Conservation (phyloP, 495 filamentous ascomycete species). For the Hypoxylon lenormandii region DNA sequence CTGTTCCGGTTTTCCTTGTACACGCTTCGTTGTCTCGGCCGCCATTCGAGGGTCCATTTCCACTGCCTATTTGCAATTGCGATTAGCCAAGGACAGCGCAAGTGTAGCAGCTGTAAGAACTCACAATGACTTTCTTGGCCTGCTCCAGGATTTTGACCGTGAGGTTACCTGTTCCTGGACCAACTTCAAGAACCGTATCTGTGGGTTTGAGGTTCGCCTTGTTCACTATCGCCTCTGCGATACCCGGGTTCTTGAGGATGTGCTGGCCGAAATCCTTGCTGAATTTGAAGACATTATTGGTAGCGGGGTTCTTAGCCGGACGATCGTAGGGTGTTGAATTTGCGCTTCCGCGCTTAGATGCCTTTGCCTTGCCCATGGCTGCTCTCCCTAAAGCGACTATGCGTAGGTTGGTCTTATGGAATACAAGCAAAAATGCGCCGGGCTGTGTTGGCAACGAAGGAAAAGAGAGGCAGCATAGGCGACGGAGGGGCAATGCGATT, state of each 20-base stretch:
- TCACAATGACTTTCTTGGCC: conserved; percentile 83
- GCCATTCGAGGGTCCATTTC: conserved; percentile 98
- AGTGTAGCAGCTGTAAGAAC: not conserved
- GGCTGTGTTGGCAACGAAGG: conserved; percentile 7
- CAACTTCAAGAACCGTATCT: conserved; percentile 71
- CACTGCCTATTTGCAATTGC: conserved; percentile 57
- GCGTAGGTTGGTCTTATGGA: too few species aligned
- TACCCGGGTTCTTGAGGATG: conserved; percentile 93
- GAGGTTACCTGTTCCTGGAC: conserved; percentile 82
- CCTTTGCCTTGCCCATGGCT: conserved; percentile 71
- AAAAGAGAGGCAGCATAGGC: conserved; percentile 6
- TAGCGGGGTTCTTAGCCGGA: conserved; percentile 54
- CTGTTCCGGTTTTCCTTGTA: conserved; percentile 83
- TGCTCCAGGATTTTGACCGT: conserved; percentile 89
- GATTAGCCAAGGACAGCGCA: conserved; percentile 10
- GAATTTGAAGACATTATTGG: conserved; percentile 84
- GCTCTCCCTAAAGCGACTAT: not conserved
- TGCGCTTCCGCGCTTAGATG: conserved; percentile 70
- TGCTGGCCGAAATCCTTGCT: conserved; percentile 77
- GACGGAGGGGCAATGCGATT: conserved; percentile 36
- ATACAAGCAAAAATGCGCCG: conserved; percentile 21
- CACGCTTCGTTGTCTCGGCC: conserved; percentile 92
- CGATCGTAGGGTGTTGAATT: conserved; percentile 68
- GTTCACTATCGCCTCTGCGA: conserved; percentile 80
- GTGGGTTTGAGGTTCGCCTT: conserved; percentile 92